These are phyloP conservation scores for Lepidium africanum DNA, from an alignment of 345 rosid species.

Conservation along the genomic window DNA sequence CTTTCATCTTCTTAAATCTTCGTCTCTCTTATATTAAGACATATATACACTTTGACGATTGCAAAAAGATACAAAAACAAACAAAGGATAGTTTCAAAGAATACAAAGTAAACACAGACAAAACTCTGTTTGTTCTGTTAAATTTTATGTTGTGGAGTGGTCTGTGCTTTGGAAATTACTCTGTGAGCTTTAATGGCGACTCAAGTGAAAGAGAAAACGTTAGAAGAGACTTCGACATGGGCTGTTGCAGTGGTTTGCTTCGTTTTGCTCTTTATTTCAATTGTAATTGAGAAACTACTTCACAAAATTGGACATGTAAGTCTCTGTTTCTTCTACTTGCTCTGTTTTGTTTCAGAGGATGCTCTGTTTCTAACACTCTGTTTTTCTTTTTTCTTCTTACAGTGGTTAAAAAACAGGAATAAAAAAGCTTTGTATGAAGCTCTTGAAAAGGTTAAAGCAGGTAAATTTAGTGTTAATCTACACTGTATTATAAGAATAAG, in stretches of 20 bases:
- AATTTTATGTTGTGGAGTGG: background rate
- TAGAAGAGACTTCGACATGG: constrained; percentile 74
- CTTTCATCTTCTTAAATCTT: constrained; percentile 16
- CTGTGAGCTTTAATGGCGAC: constrained; percentile 19
- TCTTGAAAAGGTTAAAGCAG: constrained; percentile 89
- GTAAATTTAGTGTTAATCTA: constrained; percentile 22
- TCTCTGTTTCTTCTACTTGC: background rate
- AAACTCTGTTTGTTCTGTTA: background rate
- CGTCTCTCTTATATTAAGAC: constrained; percentile 15
- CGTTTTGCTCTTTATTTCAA: constrained; percentile 42
- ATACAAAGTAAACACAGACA: background rate
- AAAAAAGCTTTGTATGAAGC: constrained; percentile 73
- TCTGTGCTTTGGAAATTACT: background rate
- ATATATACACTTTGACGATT: background rate
- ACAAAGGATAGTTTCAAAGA: background rate
- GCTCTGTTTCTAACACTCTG: constrained; percentile 9
- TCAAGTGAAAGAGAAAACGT: constrained; percentile 22
- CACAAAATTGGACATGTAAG: constrained; percentile 33
- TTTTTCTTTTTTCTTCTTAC: background rate
- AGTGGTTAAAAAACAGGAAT: constrained; percentile 66
- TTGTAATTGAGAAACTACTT: constrained; percentile 48
- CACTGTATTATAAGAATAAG: background rate
- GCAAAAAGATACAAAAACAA: background rate
- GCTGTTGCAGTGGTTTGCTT: constrained; percentile 74
- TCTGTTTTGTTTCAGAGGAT: no score